phyloP scores from a whole-genome alignment of 2,329 filamentous ascomycete species.

The Colletotrichum eremochloae region DNA sequence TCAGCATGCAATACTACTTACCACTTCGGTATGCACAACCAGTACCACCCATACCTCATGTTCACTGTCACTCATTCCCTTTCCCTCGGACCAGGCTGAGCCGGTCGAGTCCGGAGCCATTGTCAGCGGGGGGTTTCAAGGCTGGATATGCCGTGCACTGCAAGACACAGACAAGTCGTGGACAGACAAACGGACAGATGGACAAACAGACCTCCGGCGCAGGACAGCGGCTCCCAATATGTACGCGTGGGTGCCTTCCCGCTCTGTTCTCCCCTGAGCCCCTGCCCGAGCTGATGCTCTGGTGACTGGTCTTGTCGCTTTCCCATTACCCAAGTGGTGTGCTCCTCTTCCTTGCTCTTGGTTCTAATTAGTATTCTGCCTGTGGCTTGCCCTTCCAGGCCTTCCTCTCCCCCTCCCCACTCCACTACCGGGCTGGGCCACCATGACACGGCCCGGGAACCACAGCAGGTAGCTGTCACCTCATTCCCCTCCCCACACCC shows the following conservation, averaged over 20 bases:
- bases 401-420: background rate
- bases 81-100: slow-evolving; percentile 11
- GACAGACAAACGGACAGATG: background rate
- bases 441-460: background rate
- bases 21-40: background rate
- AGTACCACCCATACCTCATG: slow-evolving; percentile 31
- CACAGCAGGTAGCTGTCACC: slow-evolving; percentile 10
- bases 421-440: slow-evolving; percentile 15
- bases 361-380: background rate
- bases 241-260: background rate
- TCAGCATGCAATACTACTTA: background rate
- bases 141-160: slow-evolving; percentile 30
- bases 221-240: slow-evolving; percentile 8
- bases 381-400: background rate
- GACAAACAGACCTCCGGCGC: background rate
- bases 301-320: slow-evolving; percentile 10
- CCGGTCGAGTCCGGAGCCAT: slow-evolving; percentile 4
- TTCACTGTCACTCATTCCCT: slow-evolving; percentile 3
- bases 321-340: background rate
- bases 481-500: slow-evolving; percentile 13
- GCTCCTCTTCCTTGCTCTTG: background rate
- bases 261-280: background rate
- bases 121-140: slow-evolving; percentile 25
- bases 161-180: background rate
- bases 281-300: slow-evolving; percentile 7